Conservation (phyloP, 2,329 filamentous ascomycete genomes). For the Trichoderma sp. region DNA sequence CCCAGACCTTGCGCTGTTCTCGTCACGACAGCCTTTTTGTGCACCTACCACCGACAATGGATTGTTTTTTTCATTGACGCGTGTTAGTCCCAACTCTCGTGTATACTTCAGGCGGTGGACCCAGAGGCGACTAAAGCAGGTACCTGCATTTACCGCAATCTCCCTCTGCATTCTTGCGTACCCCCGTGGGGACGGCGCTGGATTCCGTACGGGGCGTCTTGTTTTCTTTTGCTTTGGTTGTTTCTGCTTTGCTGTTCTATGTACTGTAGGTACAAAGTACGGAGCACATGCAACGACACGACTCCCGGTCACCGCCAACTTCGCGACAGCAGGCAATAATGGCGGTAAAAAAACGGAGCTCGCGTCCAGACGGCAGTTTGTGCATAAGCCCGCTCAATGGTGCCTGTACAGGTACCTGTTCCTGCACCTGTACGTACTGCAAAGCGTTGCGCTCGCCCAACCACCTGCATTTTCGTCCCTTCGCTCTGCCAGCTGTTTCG, state of each 20-base stretch:
- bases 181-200: conserved; percentile 17
- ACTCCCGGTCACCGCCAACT: conserved; percentile 6
- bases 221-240: background rate
- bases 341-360: conserved; percentile 11
- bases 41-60: background rate
- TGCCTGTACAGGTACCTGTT: background rate
- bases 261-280: background rate
- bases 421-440: background rate
- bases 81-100: background rate
- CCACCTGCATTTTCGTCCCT: background rate
- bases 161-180: conserved; percentile 14
- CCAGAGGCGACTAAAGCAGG: conserved; percentile 7
- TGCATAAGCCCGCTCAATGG: background rate
- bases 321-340: background rate
- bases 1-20: background rate
- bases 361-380: background rate
- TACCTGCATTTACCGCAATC: conserved; percentile 19
- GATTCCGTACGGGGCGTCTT: background rate
- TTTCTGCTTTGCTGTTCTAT: background rate
- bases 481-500: background rate
- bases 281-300: background rate
- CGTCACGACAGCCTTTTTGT: background rate
- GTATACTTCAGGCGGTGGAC: background rate
- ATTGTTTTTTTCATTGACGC: background rate
- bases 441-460: background rate